Conservation (phyloP, 2,329 filamentous ascomycete species). For the Huntiella omanensis region DNA sequence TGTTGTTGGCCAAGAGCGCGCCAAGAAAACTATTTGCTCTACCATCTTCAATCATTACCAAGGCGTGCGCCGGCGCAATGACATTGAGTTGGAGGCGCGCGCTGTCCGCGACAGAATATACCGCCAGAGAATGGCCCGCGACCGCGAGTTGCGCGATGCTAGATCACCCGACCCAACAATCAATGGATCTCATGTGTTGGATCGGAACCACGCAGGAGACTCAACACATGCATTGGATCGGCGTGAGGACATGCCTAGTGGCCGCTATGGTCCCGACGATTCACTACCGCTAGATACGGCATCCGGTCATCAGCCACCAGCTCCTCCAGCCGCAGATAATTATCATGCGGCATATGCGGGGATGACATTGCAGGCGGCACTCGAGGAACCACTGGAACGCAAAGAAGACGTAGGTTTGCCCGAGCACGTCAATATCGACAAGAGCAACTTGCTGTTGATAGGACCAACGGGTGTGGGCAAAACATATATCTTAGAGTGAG, state of each 20-base stretch:
- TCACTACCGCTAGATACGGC: slow-evolving; percentile 14
- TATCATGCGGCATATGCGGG: neutral
- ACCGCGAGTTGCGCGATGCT: slow-evolving; percentile 30
- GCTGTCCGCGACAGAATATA: slow-evolving; percentile 42
- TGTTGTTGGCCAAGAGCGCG: slow-evolving; percentile 85
- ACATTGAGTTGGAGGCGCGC: slow-evolving; percentile 52
- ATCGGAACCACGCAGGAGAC: too few species aligned
- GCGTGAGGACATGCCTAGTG: neutral
- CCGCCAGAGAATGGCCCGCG: slow-evolving; percentile 51
- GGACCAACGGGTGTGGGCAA: slow-evolving; percentile 93
- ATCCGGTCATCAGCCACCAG: neutral
- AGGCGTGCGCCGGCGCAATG: slow-evolving; percentile 56
- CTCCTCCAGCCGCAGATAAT: neutral
- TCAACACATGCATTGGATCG: too few species aligned
- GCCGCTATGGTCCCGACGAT: slow-evolving; percentile 12
- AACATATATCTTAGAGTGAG: slow-evolving; percentile 69
- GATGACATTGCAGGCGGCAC: slow-evolving; percentile 2
- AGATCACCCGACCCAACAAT: slow-evolving; percentile 4
- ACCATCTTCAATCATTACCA: slow-evolving; percentile 97
- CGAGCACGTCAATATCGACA: slow-evolving; percentile 59
- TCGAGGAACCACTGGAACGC: slow-evolving; percentile 26
- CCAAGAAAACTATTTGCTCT: slow-evolving; percentile 82
- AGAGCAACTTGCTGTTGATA: slow-evolving; percentile 81
- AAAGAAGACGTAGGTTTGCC: slow-evolving; percentile 26
- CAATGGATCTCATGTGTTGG: too few species aligned